Evolutionary conservation across 2,329 filamentous ascomycete species (phyloP).

Genomic region (Cadophora luteo-olivacea): DNA sequence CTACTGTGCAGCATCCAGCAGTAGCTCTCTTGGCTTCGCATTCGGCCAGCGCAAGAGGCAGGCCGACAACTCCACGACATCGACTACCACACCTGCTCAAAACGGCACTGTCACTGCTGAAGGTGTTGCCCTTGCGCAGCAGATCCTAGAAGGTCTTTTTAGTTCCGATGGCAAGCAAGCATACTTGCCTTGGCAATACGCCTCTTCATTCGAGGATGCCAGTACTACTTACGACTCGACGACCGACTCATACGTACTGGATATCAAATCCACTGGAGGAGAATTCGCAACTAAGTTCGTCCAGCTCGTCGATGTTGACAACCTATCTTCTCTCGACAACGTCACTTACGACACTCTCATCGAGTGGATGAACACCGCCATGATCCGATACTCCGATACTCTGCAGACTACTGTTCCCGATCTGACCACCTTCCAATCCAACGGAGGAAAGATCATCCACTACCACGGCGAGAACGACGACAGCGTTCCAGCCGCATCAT

Average conservation of each 20-base stretch:
- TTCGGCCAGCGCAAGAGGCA: not conserved
- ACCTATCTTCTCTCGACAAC: not conserved
- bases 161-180: constrained; percentile 46
- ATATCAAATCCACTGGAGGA: not conserved
- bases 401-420: not conserved
- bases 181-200: constrained; percentile 48
- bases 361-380: not conserved
- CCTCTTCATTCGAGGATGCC: constrained; percentile 43
- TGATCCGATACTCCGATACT: not conserved
- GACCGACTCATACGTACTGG: not conserved
- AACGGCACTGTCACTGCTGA: constrained; percentile 30
- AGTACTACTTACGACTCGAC: constrained; percentile 44
- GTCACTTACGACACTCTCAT: not conserved
- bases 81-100: constrained; percentile 24
- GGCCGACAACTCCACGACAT: constrained; percentile 7
- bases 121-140: constrained; percentile 44
- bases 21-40: constrained; percentile 1
- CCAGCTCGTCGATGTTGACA: not conserved
- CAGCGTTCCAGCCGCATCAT: constrained; percentile 58
- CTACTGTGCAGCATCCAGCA: constrained; percentile 47
- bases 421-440: not conserved
- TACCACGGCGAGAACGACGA: constrained; percentile 61
- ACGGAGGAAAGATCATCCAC: not conserved
- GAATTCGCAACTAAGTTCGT: not conserved
- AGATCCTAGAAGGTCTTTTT: constrained; percentile 46